Evolutionary conservation across 2,329 filamentous ascomycete genomes (phyloP).

Genomic region (Aspergillus pseudoglaucus): DNA sequence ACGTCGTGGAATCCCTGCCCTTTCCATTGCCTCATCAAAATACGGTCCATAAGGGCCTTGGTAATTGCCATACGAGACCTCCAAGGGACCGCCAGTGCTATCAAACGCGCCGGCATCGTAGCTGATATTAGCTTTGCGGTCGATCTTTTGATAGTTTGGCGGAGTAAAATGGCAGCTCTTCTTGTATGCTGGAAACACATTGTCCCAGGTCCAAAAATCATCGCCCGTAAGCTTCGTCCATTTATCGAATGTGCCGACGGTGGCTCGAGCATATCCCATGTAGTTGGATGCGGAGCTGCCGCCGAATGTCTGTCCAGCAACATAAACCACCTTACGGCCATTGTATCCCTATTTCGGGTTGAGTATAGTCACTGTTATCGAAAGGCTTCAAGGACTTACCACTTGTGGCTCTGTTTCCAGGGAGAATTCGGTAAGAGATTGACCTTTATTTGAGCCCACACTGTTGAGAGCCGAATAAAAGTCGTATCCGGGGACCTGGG

Average conservation of each 20-base stretch:
- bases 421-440: conserved; percentile 19
- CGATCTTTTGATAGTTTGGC: no score
- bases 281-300: conserved; percentile 14
- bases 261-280: conserved; percentile 17
- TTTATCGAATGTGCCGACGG: conserved; percentile 19
- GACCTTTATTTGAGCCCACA: conserved; percentile 11
- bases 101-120: no score
- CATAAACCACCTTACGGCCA: conserved; percentile 5
- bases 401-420: conserved; percentile 14
- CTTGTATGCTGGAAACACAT: no score
- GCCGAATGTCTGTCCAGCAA: conserved; percentile 15
- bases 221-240: conserved; percentile 29
- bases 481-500: conserved; percentile 15
- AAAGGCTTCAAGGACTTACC: background rate
- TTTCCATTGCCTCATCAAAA: no score
- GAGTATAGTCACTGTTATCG: conserved; percentile 2
- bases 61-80: background rate
- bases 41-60: background rate
- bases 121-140: no score
- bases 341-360: no score
- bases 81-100: no score
- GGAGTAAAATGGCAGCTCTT: no score
- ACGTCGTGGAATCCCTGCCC: no score
- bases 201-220: conserved; percentile 9
- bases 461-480: conserved; percentile 12